Base-by-base conservation (phyloP, 441 rosid species). In the Eugenia klotzschiana region DNA sequence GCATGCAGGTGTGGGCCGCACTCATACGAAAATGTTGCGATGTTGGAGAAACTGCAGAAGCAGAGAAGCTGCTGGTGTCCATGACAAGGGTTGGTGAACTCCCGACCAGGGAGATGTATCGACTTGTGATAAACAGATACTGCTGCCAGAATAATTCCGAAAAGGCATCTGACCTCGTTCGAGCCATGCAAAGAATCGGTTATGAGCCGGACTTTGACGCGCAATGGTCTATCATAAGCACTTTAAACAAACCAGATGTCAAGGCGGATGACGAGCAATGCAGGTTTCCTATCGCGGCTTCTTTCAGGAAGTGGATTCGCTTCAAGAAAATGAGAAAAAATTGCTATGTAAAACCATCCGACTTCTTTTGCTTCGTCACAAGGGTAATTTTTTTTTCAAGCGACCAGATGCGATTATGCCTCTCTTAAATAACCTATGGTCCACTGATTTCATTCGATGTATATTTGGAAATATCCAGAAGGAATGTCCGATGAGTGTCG, bases 201-300 rank as follows among this genome's bases (percentile, higher is more conserved):
- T 87, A 91, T 89, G 89, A 88, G 82, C 92, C 92, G 26, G 98
- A 94, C 86, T 94, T 94, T 51, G 90, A 95, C 51, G 87, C 92
- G 6, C 97, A 94, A 7, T 96, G 97, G 98, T 94, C 96, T 84
- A 87, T 94, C 72, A 94, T 94, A 25, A 91, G 94, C 89, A 93
- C 91, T 52, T 85, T 96, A 84, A 93, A 87, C 84, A 88, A 84
- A 81, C 82, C 87, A 18, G 87, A 53, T 74, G 89, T 29, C 53
- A 84, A 85, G 83, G 89, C 83, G 27, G 85, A 79, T 69, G 86
- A 79, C 52, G 33, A 79, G 74, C 82, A 84, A 20, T 56, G 79
- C 88, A 51, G 96, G 97, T 81, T 95, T 96, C 87, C 88, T 93
- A 50, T 92, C 95, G 23, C 91, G 90, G 90, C 93, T 96, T 85